These are phyloP conservation scores for Aureobasidium sp. DNA, from an alignment of 2,329 filamentous ascomycete genomes.

Conservation along the genomic window DNA sequence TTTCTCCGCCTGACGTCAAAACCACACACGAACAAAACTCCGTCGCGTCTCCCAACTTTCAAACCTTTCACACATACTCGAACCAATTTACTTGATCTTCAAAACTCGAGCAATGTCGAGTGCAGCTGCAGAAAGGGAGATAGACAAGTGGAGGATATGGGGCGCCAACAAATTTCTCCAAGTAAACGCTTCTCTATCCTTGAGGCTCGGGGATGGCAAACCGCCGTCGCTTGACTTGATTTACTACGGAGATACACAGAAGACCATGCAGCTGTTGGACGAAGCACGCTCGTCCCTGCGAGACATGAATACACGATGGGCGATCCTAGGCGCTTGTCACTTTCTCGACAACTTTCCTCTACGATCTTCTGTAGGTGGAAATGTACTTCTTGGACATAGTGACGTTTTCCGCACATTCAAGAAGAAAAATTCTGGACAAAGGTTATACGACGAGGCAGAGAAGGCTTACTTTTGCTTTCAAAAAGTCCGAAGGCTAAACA, in stretches of 20 bases:
- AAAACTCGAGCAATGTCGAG: neutral
- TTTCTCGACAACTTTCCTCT: neutral
- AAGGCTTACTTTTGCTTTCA: neutral
- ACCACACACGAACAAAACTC: slow-evolving; percentile 11
- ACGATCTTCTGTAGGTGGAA: neutral
- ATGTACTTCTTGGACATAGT: neutral
- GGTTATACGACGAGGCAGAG: neutral
- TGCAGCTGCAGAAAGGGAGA: neutral
- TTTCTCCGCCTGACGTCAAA: neutral
- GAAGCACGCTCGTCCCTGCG: neutral
- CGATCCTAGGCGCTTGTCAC: neutral
- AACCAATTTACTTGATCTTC: neutral
- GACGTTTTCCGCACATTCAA: slow-evolving; percentile 2
- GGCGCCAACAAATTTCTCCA: slow-evolving; percentile 1
- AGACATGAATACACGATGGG: neutral
- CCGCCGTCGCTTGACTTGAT: slow-evolving; percentile 2
- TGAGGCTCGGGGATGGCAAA: neutral
- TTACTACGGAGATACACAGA: neutral
- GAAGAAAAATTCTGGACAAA: neutral
- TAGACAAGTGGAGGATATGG: slow-evolving; percentile 10
- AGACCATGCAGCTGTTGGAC: neutral
- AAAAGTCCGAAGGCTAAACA: neutral
- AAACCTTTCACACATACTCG: neutral
- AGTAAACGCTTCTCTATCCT: neutral
- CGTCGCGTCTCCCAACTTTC: neutral